Evolutionary conservation across 2,329 filamentous ascomycete species (phyloP), one percentile per base, ranked within the genome.

Genomic region (Neofusicoccum sp.): DNA sequence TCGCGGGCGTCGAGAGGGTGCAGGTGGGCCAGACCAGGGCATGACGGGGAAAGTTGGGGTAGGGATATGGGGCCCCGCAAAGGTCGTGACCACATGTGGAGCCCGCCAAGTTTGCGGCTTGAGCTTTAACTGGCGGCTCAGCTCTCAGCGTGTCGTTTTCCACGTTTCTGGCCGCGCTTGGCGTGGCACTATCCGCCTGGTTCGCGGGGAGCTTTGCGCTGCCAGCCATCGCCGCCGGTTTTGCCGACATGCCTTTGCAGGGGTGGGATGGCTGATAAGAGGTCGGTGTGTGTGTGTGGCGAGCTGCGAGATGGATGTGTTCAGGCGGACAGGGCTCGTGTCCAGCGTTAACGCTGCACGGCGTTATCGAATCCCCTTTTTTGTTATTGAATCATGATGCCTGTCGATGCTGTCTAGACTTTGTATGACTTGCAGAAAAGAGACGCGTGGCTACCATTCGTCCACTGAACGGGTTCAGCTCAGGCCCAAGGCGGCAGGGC

Each of bases 11-110:
- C 52, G 14, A 58, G 45, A 31, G 29, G n/a, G n/a, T n/a, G n/a
- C n/a, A n/a, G 54, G 31, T 22, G 54, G 54, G 48, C 16, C 33
- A 16, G 31, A 14, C 14, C 48, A 29, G 48, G 48, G 31, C 33
- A 36, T 41, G 29, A 39, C 54, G 33, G 41, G 33, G 45, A 58
- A 43, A 14, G 29, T 43, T 28, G 54, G 41, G 54, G 45, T 31
- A 45, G 12, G 8, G 54, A 45, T 12, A 39, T 44, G 54, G 54
- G 54, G 54, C 54, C 54, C 54, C 54, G 54, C 54, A 58, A 58
- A 16, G 28, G 28, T n/a, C 31, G n/a, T 58, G 54, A 58, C 54
- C 54, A 34, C 44, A 34, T n/a, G 54, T 58, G 54, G 54, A 36
- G 39, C 39, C 4, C 36, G 54, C 54, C 54, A 58, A 58, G 54